A percentile compares a stretch with the other conserved stretches of the same genome.
Evolutionary conservation across 2,329 filamentous ascomycete species (phyloP).

Genomic region (Fusarium napiforme): DNA sequence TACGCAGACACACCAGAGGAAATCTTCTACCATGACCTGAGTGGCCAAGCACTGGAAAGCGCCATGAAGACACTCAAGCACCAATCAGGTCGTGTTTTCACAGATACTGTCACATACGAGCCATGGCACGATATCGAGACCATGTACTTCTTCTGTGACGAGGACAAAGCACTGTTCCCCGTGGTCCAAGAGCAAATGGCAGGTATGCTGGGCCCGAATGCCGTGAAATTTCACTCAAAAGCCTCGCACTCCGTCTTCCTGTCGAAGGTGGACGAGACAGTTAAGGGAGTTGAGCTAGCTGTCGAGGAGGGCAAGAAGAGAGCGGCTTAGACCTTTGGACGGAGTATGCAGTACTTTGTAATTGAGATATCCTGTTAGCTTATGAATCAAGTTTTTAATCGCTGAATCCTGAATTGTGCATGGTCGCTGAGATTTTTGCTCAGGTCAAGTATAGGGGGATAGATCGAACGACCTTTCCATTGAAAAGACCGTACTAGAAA

Average conservation of each 20-base stretch:
- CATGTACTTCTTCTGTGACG: conserved; percentile 41
- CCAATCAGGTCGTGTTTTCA: conserved; percentile 31
- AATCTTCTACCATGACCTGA: conserved; percentile 44
- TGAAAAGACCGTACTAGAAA: too few relatives aligned
- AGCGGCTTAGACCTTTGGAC: not conserved
- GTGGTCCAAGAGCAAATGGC: conserved; percentile 39
- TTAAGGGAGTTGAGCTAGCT: conserved; percentile 30
- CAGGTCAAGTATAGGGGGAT: too few relatives aligned
- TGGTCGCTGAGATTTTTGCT: accelerated
- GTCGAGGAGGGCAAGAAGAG: conserved; percentile 8
- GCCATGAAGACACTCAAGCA: conserved; percentile 23
- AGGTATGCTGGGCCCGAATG: conserved; percentile 3
- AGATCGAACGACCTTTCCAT: accelerated
- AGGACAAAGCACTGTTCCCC: conserved; percentile 40
- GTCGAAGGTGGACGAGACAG: conserved; percentile 23
- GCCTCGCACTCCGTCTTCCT: conserved; percentile 33
- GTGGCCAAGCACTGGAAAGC: conserved; percentile 12
- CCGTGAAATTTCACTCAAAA: conserved; percentile 3
- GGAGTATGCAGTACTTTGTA: accelerated
- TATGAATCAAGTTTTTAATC: not conserved
- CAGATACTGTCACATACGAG: conserved; percentile 39
- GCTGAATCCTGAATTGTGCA: accelerated
- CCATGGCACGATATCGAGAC: conserved; percentile 45
- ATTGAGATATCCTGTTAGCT: not conserved
- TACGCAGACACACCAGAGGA: conserved; percentile 15